phyloP scores from a whole-genome alignment of 345 rosid genomes.

The Physaria fendleri region DNA sequence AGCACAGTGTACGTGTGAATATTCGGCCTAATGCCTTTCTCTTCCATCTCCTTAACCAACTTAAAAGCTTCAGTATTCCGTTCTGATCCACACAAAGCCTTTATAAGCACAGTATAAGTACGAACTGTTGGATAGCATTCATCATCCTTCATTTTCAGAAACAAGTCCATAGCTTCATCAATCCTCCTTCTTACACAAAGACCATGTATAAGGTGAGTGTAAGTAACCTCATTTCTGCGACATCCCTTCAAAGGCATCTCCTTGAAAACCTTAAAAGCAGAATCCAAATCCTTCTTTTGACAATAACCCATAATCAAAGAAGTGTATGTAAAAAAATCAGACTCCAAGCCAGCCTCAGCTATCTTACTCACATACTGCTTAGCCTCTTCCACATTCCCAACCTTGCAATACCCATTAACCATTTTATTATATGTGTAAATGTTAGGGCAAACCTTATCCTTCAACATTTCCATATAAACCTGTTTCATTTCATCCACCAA shows the following conservation, averaged over 20 bases:
- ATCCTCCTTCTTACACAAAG: conserved; percentile 59
- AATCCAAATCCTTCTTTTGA: conserved; percentile 56
- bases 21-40: conserved; percentile 65
- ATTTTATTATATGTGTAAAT: conserved; percentile 60
- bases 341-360: conserved; percentile 50
- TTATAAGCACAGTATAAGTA: conserved; percentile 70
- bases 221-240: conserved; percentile 65
- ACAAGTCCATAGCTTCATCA: conserved; percentile 63
- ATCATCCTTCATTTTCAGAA: conserved; percentile 56
- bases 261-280: conserved; percentile 48
- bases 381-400: conserved; percentile 59
- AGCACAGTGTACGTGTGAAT: conserved; percentile 72
- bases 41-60: conserved; percentile 52
- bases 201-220: conserved; percentile 73
- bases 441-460: conserved; percentile 43
- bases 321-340: conserved; percentile 64
- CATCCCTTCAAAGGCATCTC: conserved; percentile 61
- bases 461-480: conserved; percentile 45
- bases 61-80: conserved; percentile 55
- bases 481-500: conserved; percentile 62
- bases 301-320: conserved; percentile 82
- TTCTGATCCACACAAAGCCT: conserved; percentile 43
- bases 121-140: conserved; percentile 60
- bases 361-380: conserved; percentile 50
- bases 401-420: conserved; percentile 65